phyloP scores from a whole-genome alignment of 176 grass and related monocot genomes.

The Rhynchospora breviuscula region DNA sequence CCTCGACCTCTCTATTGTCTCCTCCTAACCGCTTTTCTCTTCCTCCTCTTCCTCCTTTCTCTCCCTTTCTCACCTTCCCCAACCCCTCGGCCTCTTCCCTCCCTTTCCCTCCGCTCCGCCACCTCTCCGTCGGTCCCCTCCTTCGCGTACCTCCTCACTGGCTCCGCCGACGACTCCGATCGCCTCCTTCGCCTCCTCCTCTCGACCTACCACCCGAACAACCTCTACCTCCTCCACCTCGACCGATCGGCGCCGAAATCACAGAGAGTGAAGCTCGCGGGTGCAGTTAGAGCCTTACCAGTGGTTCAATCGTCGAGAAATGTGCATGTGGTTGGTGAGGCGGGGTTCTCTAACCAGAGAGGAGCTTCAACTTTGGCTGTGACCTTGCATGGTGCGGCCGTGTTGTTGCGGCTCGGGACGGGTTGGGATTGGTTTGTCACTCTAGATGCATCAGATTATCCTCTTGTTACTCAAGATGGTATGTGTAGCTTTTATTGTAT shows the following conservation, averaged over 20 bases:
- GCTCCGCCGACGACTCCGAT: constrained; percentile 57
- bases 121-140: constrained; percentile 42
- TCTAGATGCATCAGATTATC: constrained; percentile 81
- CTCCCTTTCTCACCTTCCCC: constrained; percentile 32
- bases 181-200: constrained; percentile 75
- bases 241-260: constrained; percentile 50
- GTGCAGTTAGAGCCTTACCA: constrained; percentile 12
- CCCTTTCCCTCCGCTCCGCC: constrained; percentile 17
- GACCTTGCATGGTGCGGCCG: constrained; percentile 63
- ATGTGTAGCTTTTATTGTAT: constrained; percentile 2
- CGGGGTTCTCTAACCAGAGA: constrained; percentile 63
- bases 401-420: constrained; percentile 50
- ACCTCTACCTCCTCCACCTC: constrained; percentile 85
- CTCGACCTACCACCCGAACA: constrained; percentile 72
- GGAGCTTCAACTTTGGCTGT: constrained; percentile 65
- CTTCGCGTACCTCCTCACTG: constrained; percentile 78
- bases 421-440: constrained; percentile 88
- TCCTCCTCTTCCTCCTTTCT: constrained; percentile 47
- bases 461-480: constrained; percentile 77
- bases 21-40: constrained; percentile 56
- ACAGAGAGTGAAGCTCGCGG: constrained; percentile 49
- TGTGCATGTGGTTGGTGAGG: constrained; percentile 73
- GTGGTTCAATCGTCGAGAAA: constrained; percentile 32
- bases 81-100: constrained; percentile 7
- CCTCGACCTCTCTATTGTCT: constrained; percentile 63